Base-by-base conservation (phyloP, 1,284 basidiomycete genomes). In the Porphyrellus sp. region DNA sequence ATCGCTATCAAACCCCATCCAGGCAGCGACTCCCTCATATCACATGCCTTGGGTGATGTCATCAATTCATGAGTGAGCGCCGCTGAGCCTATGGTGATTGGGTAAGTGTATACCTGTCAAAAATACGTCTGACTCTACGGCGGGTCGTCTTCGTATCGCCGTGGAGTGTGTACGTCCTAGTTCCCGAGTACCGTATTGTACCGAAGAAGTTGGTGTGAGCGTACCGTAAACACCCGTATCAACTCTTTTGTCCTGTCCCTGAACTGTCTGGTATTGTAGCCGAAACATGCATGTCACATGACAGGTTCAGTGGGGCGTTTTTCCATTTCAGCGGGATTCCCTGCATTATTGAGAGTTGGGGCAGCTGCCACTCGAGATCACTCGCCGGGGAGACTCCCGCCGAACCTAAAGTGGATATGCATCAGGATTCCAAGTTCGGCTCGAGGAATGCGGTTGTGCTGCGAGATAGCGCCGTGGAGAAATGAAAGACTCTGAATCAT, bases 401-500 rank as follows among this genome's bases (percentile, higher is more conserved):
- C 44, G 12, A 25, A 34, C 8, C 20, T 33, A 21, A 23, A 12
- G 13, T 30, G 23, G 16, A 16, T 18, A n/a, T n/a, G n/a, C n/a
- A n/a, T n/a, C n/a, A n/a, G n/a, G 20, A 25, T 33, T 31, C 30
- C 51, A 44, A 30, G 25, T 27, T 38, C 20, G 23, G 16, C 30
- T 46, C 41, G n/a, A 55, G 42, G 42, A 24, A 55, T 33, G 34
- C 31, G 15, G 18, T n/a, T n/a, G n/a, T 18, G 27, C 18, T 24
- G 24, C 33, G 3, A 11, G 27, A 20, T 18, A 13, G 27, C 27
- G 35, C 35, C 40, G 27, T 37, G 7, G 39, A 24, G 46, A 41
- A 50, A 55, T 49, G 59, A 41, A 59, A 48, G 59, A 31, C 18
- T 18, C 23, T 8, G 37, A 20, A 34, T 37, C 28, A 40, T 37